Evolutionary conservation across 352 stramenopile genomes (phyloP), one percentile per base, ranked within the genome.

Genomic region (Phytophthora agathidicida): DNA sequence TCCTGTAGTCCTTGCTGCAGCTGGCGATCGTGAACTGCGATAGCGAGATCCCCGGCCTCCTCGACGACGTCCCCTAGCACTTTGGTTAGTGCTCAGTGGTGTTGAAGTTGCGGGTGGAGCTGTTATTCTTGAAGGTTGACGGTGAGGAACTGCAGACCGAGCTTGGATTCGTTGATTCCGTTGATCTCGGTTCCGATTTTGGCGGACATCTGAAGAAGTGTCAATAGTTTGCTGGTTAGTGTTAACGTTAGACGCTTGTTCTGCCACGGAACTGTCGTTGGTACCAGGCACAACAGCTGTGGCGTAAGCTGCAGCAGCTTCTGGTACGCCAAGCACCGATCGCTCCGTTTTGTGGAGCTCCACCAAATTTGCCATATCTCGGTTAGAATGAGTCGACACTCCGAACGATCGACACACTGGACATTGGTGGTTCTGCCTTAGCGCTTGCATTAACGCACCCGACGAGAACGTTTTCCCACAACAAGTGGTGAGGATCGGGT

Each of bases 381-480:
- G 61, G 30, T 43, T 66, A 6, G 23, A 26, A 49, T 49, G 35
- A n/a, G 19, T 48, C 28, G 19, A 24, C n/a, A 71, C 22, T 42
- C 26, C 17, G 19, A 41, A 27, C 13, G 48, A 23, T 26, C 55
- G 48, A 35, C 62, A 71, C 9, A 71, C 30, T 1, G 61, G 55
- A 24, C 62, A 71, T 19, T 38, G 26, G 2, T 30, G n/a, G 24
- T 49, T 62, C 5, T 17, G 35, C 5, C 16, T 28, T 4, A 71
- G 26, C n/a, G 41, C 47, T 49, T 61, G 47, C 4, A 9, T n/a
- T 28, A 71, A 32, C 1, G 55, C 17, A 5, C 16, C 27, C 9
- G 47, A 65, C 13, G 61, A 71, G 20, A 71, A 71, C 0, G 54
- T 71, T n/a, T 66, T 71, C 3, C 61, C 55, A 23, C 54, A 71